Conservation (phyloP, 371 early-diverging fungal genomes). For the Amoeboradix gromovi region DNA sequence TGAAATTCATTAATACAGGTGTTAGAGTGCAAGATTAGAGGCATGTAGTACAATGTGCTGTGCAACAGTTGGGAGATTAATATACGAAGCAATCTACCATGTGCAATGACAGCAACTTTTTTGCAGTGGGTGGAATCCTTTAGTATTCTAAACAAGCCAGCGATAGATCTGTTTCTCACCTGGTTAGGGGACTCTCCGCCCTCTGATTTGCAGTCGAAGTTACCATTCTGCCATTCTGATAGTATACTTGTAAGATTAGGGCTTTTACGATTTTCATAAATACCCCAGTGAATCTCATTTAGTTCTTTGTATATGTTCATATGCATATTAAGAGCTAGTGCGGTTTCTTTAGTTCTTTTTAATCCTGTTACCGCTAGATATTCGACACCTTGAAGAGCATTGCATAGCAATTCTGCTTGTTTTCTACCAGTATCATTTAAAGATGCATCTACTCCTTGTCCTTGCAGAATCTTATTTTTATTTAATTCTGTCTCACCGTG, state of each 20-base stretch:
- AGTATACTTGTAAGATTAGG: not conserved
- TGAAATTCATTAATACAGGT: not conserved
- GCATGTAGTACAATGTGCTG: not conserved
- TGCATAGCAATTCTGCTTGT: conserved; percentile 10
- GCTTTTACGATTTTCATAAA: not conserved
- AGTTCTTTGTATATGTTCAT: not conserved
- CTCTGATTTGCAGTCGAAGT: not conserved
- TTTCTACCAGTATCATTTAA: conserved; percentile 14
- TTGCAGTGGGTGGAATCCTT: not conserved
- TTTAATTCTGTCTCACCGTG: conserved; percentile 30
- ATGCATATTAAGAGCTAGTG: not conserved
- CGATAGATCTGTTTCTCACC: not conserved
- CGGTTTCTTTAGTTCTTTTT: not conserved
- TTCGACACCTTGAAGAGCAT: conserved; percentile 6
- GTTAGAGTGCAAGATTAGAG: not conserved
- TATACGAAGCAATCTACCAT: not conserved
- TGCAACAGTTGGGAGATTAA: not conserved
- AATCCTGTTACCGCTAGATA: not conserved
- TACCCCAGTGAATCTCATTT: not conserved
- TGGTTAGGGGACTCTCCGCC: not conserved
- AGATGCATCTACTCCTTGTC: conserved; percentile 17
- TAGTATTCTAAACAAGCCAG: not conserved
- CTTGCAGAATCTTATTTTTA: conserved; percentile 18
- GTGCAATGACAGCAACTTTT: not conserved
- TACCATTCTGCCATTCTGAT: not conserved